Percentiles rank a stretch among this genome's conserved stretches.
These are phyloP conservation scores for Phaeotremella skinneri DNA, from an alignment of 768 basidiomycete species.

Conservation along the genomic window DNA sequence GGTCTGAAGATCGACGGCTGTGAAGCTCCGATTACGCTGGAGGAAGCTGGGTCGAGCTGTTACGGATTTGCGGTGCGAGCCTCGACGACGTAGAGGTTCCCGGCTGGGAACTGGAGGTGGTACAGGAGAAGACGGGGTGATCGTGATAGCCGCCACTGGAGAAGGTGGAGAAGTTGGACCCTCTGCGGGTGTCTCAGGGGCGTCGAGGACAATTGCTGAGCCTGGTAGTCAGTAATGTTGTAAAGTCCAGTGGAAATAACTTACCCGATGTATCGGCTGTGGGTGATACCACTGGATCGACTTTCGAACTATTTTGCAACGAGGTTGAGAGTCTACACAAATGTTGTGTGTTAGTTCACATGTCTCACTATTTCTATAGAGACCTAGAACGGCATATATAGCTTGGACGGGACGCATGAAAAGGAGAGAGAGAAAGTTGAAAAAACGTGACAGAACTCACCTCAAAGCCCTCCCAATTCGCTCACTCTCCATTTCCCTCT, in stretches of 20 bases:
- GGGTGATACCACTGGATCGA: conserved; percentile 18
- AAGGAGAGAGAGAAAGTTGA: background rate
- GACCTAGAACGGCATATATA: background rate
- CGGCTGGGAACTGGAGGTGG: conserved; percentile 9
- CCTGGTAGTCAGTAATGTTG: too few relatives aligned
- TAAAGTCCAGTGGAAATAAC: background rate
- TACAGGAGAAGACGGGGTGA: conserved; percentile 29
- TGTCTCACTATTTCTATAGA: background rate
- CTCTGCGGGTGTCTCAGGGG: conserved; percentile 3
- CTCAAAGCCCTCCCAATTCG: conserved; percentile 26
- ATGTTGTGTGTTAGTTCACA: background rate
- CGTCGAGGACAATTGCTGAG: background rate
- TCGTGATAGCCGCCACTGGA: conserved; percentile 20
- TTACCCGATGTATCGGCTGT: conserved; percentile 20
- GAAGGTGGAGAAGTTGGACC: conserved; percentile 5
- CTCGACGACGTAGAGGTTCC: conserved; percentile 14
- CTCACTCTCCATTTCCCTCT: conserved; percentile 7
- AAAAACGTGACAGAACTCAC: conserved; percentile 18
- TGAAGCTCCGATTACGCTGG: conserved; percentile 45
- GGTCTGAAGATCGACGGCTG: conserved; percentile 40
- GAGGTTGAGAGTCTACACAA: conserved; percentile 33
- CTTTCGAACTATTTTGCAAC: conserved; percentile 42
- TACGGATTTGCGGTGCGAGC: conserved; percentile 19
- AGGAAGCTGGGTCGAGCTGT: conserved; percentile 33
- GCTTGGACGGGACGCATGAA: too few relatives aligned